Evolutionary conservation across 441 rosid genomes (phyloP), one percentile per base, ranked within the genome.

Genomic region (Biscutella laevigata): DNA sequence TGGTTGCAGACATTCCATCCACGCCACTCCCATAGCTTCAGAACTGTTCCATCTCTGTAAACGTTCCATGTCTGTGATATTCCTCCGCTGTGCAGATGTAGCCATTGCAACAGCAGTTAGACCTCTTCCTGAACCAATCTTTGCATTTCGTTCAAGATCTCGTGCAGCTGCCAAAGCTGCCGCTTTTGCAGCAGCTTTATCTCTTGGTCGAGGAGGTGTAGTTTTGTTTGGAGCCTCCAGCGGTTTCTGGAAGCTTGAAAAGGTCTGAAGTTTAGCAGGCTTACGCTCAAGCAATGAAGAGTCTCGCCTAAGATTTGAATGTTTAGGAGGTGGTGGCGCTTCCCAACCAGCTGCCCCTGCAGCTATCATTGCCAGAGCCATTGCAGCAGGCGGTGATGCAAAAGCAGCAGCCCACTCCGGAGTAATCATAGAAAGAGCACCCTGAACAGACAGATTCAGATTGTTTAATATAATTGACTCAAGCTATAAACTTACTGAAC

Each of bases 321-420:
- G 50, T 47, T 86, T 36, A 52, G 80, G 57, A 36, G 96, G 91
- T 72, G 88, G 79, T 0, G 87, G 80, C 53, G 80, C 62, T 52
- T 94, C 99, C 53, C 79, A 80, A 54, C 99, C 99, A 34, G 96
- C 81, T 73, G 99, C 97, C 49, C 99, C 99, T 35, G 99, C 99
- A 71, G 99, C 96, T 76, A 94, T 94, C 97, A 94, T 94, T 40
- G 99, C 97, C 76, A 94, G 73, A 29, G 99, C 97, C 99, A 94
- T 84, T 51, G 99, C 95, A 71, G 99, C 95, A 52, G 99, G 99
- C 24, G 99, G 99, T 58, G 99, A 94, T 30, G 97, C 99, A 80
- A 94, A 94, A 50, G 99, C 96, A 76, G 96, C 95, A 44, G 94
- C 96, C 99, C 99, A 94, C 64, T 83, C 73, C 24, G 96, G 94